phyloP scores from a whole-genome alignment of 2,329 filamentous ascomycete species.

The Pseudogymnoascus verrucosus region DNA sequence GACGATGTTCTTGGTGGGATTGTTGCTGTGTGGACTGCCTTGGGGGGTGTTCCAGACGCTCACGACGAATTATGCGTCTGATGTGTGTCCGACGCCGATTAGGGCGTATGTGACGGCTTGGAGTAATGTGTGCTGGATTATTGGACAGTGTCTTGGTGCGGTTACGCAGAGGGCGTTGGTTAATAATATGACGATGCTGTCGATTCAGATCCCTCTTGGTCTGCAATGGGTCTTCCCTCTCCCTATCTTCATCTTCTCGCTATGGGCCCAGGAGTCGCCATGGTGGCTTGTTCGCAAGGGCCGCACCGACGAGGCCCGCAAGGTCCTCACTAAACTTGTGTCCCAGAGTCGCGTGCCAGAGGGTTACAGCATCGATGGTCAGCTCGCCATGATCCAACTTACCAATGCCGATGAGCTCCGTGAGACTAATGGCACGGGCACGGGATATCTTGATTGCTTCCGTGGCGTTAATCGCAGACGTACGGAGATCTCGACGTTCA shows the following conservation, averaged over 20 bases:
- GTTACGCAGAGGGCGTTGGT: slow-evolving; percentile 37
- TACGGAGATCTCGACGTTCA: slow-evolving; percentile 45
- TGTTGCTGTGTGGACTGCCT: slow-evolving; percentile 39
- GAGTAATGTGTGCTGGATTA: slow-evolving; percentile 42
- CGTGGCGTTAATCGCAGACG: slow-evolving; percentile 37
- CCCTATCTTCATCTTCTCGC: slow-evolving; percentile 35
- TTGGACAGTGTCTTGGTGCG: slow-evolving; percentile 39
- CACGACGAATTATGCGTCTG: slow-evolving; percentile 27
- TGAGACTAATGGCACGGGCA: slow-evolving; percentile 32
- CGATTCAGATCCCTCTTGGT: slow-evolving; percentile 38
- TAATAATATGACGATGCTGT: slow-evolving; percentile 34
- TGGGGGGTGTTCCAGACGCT: slow-evolving; percentile 41
- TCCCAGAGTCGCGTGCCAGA: slow-evolving; percentile 35
- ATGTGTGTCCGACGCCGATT: slow-evolving; percentile 43
- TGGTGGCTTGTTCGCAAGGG: slow-evolving; percentile 40
- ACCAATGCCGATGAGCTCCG: slow-evolving; percentile 47
- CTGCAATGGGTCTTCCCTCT: slow-evolving; percentile 41
- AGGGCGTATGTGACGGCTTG: slow-evolving; percentile 44
- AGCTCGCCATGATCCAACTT: slow-evolving; percentile 43
- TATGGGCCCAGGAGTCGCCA: slow-evolving; percentile 37
- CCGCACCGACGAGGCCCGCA: slow-evolving; percentile 34
- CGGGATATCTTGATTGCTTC: slow-evolving; percentile 40
- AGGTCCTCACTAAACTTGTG: slow-evolving; percentile 27
- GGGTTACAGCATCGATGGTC: slow-evolving; percentile 44
- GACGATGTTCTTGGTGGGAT: slow-evolving; percentile 35